Base-by-base conservation (phyloP, 495 filamentous ascomycete genomes). In the Penicillium flavigenum region DNA sequence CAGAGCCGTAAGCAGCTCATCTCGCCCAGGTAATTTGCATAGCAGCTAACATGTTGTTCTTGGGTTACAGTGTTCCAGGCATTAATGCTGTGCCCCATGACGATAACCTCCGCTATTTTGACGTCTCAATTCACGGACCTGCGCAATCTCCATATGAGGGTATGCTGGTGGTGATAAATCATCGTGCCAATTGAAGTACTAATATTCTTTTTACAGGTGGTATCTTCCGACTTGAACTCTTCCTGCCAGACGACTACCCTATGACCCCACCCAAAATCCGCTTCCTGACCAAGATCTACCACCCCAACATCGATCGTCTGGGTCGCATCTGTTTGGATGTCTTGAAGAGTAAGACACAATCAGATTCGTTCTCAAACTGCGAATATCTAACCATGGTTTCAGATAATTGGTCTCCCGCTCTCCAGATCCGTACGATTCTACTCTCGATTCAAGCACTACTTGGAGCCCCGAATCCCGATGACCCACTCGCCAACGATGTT, bases 261-360 rank as follows among this genome's bases (percentile, higher is more conserved):
- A 99, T 99, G 94, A 95, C 91, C 34, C 94, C 94, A 27, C 94
- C 94, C 12, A 96, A 97, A 78, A 96, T 99, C 61, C 88, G 94
- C 39, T 99, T 99, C 75, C 76, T 99, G 19, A 99, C 94, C 61
- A 96, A 96, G 75, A 99, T 99, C 72, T 99, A 96, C 72, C 94
- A 99, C 68, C 94, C 94, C 32, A 99, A 99, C 71, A 97, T 99
- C 59, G 94, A 99, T 70, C 93, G 94, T 74, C 83, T 98, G 0
- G 94, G 94, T 46, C 88, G 94, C 27, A 99, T 99, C 71, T 99
- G 94, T 72, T 72, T 99, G 51, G 94, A 99, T 72, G 95, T 99
- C 26, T 72, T 99, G 56, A 99, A 99, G 81, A 96, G 94, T 96
- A 82, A 60, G 68, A 24, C n/a, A 7, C 22, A 6, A 19, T 20